Base-by-base conservation (phyloP, 139 green algal species). In the Picochlorum sp. region DNA sequence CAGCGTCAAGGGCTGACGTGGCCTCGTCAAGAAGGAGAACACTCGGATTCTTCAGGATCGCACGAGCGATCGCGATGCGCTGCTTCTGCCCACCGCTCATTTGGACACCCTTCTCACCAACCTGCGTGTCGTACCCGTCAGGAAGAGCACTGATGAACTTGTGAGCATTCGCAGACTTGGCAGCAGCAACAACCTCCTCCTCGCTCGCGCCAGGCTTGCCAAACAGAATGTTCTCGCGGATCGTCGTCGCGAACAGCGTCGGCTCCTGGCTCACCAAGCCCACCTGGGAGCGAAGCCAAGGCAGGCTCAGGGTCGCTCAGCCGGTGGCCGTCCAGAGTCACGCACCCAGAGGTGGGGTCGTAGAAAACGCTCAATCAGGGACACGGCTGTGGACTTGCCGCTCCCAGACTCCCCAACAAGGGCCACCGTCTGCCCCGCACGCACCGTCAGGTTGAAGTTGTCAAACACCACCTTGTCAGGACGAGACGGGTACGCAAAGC, bases 341-440 rank as follows among this genome's bases (percentile, higher is more conserved):
- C 77, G 10, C 14, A 10, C 21, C 75, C 83, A 1, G 16, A 21
- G 30, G 68, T 11, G 4, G 85, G 84, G 72, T 97, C 90, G 58
- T 98, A 98, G 70, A 95, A n/a, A 96, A 23, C 92, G 81, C 75
- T 95, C 77, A 7, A 97, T 72, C 2, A 98, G 86, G 34, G 68
- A 65, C 4, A 97, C 75, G 14, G 96, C 81, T 2, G 90, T 96
- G 60, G 71, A 86, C 69, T 98, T 98, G 68, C 92, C 91, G 62
- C 76, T 85, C 49, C 92, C 92, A 47, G 67, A 86, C 70, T 83
- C 77, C 44, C 92, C 91, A 20, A 97, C 90, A 30, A 98, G 81
- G 4, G 92, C 92, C 24, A 94, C 79, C 1, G 86, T 94, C 45
- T 83, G 80, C 10, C 92, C 92, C n/a, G 85, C 69, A 6, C 63